Percentiles rank a stretch among this genome's conserved stretches.
These are phyloP conservation scores for Haplographium delicatum DNA, from an alignment of 495 filamentous ascomycete genomes.

Conservation along the genomic window DNA sequence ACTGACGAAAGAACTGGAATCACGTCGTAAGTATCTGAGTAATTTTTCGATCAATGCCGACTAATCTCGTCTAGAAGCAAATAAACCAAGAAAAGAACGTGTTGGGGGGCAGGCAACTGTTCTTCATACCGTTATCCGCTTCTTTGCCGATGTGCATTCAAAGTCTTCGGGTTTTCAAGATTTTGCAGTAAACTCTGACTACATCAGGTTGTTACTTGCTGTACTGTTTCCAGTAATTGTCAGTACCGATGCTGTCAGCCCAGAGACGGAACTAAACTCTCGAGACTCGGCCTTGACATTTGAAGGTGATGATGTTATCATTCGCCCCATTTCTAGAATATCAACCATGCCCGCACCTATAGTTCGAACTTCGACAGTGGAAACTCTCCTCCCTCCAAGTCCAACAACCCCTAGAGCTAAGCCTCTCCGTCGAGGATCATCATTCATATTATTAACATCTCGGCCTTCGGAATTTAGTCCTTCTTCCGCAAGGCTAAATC, in stretches of 20 bases:
- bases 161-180: conserved; percentile 72
- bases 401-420: conserved; percentile 41
- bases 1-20: conserved; percentile 41
- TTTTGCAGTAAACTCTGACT: conserved; percentile 70
- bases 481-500: conserved; percentile 56
- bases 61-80: conserved; percentile 13
- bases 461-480: conserved; percentile 51
- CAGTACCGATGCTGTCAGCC: conserved; percentile 71
- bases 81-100: conserved; percentile 39
- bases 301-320: conserved; percentile 77
- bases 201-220: conserved; percentile 69
- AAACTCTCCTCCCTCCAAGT: conserved; percentile 40
- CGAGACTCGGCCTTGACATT: conserved; percentile 74
- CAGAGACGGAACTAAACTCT: conserved; percentile 78
- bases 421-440: conserved; percentile 69
- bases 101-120: conserved; percentile 48
- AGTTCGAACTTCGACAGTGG: conserved; percentile 63
- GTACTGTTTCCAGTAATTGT: conserved; percentile 82
- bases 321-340: conserved; percentile 63
- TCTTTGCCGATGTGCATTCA: conserved; percentile 69
- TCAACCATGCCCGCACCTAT: conserved; percentile 47
- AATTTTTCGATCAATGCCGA: not conserved
- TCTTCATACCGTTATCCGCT: conserved; percentile 69
- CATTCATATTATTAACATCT: conserved; percentile 81
- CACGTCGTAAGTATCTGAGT: conserved; percentile 37